A percentile compares a stretch with the other conserved stretches of the same genome.
Evolutionary conservation across 495 filamentous ascomycete genomes (phyloP).

Genomic region (Penicillium cosmopolitanum): DNA sequence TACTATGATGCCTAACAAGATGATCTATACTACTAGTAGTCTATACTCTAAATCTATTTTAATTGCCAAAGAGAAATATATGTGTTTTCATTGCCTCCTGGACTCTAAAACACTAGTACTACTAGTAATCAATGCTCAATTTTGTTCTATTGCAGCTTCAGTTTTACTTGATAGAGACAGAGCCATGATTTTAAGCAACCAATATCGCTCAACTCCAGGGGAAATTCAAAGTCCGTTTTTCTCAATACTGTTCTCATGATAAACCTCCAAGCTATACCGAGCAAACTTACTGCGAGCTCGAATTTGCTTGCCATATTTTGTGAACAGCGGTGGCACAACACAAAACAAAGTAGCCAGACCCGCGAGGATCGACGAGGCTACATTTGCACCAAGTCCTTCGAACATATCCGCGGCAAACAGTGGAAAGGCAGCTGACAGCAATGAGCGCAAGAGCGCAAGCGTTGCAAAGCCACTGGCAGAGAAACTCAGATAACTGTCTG

Average conservation of each 20-base stretch:
- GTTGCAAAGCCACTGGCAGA: constrained; percentile 46
- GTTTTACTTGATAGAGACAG: no score
- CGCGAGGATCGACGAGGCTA: constrained; percentile 36
- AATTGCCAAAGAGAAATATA: no score
- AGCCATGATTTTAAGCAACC: no score
- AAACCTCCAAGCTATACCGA: constrained; percentile 31
- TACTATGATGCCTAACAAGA: neutral
- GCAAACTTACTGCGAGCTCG: constrained; percentile 47
- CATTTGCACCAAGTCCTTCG: constrained; percentile 36
- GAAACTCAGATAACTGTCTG: constrained; percentile 47
- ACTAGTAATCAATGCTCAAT: no score
- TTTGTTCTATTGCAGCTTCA: no score
- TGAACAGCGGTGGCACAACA: constrained; percentile 27
- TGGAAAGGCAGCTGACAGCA: constrained; percentile 42
- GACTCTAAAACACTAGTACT: no score
- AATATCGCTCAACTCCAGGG: neutral
- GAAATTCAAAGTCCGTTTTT: constrained; percentile 7
- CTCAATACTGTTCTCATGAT: constrained; percentile 21
- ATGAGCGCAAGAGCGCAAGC: constrained; percentile 37
- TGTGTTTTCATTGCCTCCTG: no score
- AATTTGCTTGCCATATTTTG: constrained; percentile 38
- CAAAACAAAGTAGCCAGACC: constrained; percentile 5
- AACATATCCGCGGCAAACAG: constrained; percentile 46
- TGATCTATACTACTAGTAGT: no score
- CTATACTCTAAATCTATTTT: no score